Base-by-base conservation (phyloP, 2,329 filamentous ascomycete genomes). In the Aureobasidium sp. region DNA sequence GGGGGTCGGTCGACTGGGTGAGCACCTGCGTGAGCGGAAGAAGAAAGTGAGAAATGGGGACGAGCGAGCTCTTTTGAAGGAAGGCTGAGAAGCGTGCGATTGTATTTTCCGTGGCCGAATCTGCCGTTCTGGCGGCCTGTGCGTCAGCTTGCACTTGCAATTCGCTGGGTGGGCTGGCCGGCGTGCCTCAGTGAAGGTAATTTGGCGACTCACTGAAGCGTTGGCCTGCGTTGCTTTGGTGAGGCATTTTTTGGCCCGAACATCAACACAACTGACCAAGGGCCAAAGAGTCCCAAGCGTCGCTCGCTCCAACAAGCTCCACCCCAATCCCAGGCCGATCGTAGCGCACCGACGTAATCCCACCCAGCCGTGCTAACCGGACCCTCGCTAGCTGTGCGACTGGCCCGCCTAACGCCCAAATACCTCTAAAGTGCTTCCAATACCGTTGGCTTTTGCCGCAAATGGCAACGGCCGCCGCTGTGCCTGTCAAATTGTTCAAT, bases 281-380 rank as follows among this genome's bases (percentile, higher is more conserved):
- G 52, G 46, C 46, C 46, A 48, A 15, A 48, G 46, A 48, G 46
- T n/a, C 46, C 53, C 53, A 57, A 58, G 55, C 55, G 55, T 34
- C 50, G 60, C 60, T 62, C 60, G 50, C 50, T 55, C 60, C 60
- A 62, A 62, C 60, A 56, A 56, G 60, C 60, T 62, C 60, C 60
- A 62, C 60, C 60, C 60, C 60, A 53, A 56, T 62, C 50, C 60
- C 60, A 62, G 60, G 50, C 60, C 50, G 60, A 53, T 53, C 60
- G 29, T 17, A 48, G 51, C 60, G 60, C 60, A 62, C 60, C 60
- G 60, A 62, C 60, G 60, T 62, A 62, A 56, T 62, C 48, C 60
- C 60, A 62, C 57, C 55, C 44, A 51, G 60, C 60, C 60, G 60
- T 62, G 48, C 50, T 62, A 55, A 32, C 60, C 60, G 60, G 50